phyloP scores from a whole-genome alignment of 2,329 filamentous ascomycete species.

The Diplodia seriata region DNA sequence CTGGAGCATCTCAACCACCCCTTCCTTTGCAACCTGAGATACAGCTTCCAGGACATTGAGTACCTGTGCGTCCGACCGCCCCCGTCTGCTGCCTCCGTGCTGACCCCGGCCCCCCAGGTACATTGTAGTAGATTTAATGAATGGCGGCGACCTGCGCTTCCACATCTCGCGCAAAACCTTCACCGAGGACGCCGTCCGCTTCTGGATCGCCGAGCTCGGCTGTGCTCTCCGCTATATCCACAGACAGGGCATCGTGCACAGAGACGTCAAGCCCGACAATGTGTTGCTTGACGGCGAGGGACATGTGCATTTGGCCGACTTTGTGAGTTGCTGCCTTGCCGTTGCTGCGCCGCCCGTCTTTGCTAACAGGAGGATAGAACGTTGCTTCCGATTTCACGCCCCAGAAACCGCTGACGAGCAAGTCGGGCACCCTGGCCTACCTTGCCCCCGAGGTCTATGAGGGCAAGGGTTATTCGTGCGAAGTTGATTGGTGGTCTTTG shows the following conservation, averaged over 20 bases:
- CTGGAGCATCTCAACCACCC: slow-evolving; percentile 97
- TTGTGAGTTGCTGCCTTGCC: slow-evolving; percentile 66
- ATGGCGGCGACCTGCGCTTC: slow-evolving; percentile 92
- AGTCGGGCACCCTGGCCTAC: slow-evolving; percentile 95
- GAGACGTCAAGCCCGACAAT: slow-evolving; percentile 53
- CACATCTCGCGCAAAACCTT: slow-evolving; percentile 98
- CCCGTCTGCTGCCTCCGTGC: not conserved
- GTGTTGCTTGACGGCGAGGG: slow-evolving; percentile 52
- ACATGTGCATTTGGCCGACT: slow-evolving; percentile 96
- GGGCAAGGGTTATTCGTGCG: slow-evolving; percentile 84
- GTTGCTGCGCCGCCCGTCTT: not conserved
- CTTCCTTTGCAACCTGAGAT: slow-evolving; percentile 97
- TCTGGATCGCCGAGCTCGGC: slow-evolving; percentile 95
- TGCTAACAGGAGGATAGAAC: slow-evolving; percentile 68
- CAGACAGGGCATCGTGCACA: slow-evolving; percentile 52
- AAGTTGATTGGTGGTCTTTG: slow-evolving; percentile 98
- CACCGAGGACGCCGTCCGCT: slow-evolving; percentile 93
- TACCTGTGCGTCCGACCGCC: slow-evolving; percentile 75
- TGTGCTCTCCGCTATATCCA: slow-evolving; percentile 74
- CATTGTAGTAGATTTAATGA: slow-evolving; percentile 98
- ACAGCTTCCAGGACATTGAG: slow-evolving; percentile 98
- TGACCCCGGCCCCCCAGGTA: slow-evolving; percentile 61
- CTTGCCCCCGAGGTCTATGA: slow-evolving; percentile 94
- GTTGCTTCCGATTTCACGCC: slow-evolving; percentile 92
- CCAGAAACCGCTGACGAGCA: slow-evolving; percentile 85